phyloP scores from a whole-genome alignment of 306 rosid genomes.

The Phaseolus lunatus region DNA sequence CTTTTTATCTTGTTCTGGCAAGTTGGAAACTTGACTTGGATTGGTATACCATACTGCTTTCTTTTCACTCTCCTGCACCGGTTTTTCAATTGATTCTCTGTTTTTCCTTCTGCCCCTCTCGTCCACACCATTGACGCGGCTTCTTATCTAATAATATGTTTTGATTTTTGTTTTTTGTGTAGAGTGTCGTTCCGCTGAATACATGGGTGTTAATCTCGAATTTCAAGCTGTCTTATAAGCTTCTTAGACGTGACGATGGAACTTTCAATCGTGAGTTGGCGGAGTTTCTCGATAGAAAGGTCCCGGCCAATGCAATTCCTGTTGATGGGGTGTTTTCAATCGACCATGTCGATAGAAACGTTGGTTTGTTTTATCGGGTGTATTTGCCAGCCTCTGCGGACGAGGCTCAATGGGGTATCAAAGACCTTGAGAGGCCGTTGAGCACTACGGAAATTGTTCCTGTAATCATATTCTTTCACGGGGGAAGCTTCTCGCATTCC shows the following conservation, averaged over 20 bases:
- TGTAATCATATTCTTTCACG: conserved; percentile 84
- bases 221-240: conserved; percentile 91
- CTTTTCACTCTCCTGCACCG: background rate
- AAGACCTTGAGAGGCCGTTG: conserved; percentile 68
- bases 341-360: conserved; percentile 71
- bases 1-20: conserved; percentile 57
- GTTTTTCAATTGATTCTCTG: conserved; percentile 5
- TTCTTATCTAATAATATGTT: background rate
- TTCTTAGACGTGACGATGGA: conserved; percentile 85
- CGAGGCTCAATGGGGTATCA: conserved; percentile 56
- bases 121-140: background rate
- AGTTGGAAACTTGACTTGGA: conserved; percentile 27
- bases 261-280: conserved; percentile 83
- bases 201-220: conserved; percentile 92
- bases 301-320: conserved; percentile 67
- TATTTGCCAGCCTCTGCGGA: conserved; percentile 60
- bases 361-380: conserved; percentile 70
- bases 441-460: conserved; percentile 72
- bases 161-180: background rate
- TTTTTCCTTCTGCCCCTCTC: background rate
- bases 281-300: conserved; percentile 87
- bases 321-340: conserved; percentile 85
- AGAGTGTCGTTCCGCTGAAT: conserved; percentile 88
- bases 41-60: background rate
- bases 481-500: conserved; percentile 93